Percentiles rank a stretch among this genome's conserved stretches.
Evolutionary conservation across 176 grass and related monocot species (phyloP).

Genomic region (Oryza meyeriana): DNA sequence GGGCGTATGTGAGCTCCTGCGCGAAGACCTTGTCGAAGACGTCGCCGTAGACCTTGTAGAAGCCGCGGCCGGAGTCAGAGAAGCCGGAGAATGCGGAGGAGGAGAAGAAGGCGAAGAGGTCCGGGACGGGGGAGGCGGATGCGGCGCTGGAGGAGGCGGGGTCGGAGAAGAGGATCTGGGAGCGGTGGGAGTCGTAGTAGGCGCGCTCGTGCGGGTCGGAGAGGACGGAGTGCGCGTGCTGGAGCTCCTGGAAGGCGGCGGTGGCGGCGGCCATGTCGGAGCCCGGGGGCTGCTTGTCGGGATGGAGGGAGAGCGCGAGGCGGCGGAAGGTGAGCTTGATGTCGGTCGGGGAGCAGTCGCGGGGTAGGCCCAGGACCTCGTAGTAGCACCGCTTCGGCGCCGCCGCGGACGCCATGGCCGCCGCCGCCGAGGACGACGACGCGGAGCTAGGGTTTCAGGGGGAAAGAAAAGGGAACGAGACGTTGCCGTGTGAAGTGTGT

Average conservation of each 20-base stretch:
- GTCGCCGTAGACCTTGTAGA: constrained; percentile 95
- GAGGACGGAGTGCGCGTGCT: constrained; percentile 84
- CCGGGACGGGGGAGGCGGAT: constrained; percentile 53
- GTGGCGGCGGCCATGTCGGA: constrained; percentile 56
- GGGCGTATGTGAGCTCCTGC: constrained; percentile 76
- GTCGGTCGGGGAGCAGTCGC: constrained; percentile 61
- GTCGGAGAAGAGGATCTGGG: constrained; percentile 88
- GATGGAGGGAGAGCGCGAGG: constrained; percentile 87
- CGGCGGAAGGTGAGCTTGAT: constrained; percentile 79
- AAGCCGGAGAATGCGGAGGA: constrained; percentile 71
- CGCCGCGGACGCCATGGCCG: constrained; percentile 46
- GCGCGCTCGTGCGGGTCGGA: constrained; percentile 84
- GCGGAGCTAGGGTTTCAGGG: constrained; percentile 45
- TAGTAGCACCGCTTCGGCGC: constrained; percentile 80
- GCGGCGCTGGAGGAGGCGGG: constrained; percentile 24
- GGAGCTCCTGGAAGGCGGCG: constrained; percentile 91
- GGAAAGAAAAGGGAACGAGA: no score
- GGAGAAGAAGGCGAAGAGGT: constrained; percentile 80
- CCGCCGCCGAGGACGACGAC: background rate
- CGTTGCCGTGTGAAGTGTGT: background rate
- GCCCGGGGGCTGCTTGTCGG: constrained; percentile 66
- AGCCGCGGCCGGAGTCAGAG: constrained; percentile 77
- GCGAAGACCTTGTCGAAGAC: constrained; percentile 71
- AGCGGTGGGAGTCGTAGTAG: constrained; percentile 95
- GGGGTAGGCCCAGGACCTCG: constrained; percentile 70